Base-by-base conservation (phyloP, 2,329 filamentous ascomycete species). In the Aureobasidium sp. region DNA sequence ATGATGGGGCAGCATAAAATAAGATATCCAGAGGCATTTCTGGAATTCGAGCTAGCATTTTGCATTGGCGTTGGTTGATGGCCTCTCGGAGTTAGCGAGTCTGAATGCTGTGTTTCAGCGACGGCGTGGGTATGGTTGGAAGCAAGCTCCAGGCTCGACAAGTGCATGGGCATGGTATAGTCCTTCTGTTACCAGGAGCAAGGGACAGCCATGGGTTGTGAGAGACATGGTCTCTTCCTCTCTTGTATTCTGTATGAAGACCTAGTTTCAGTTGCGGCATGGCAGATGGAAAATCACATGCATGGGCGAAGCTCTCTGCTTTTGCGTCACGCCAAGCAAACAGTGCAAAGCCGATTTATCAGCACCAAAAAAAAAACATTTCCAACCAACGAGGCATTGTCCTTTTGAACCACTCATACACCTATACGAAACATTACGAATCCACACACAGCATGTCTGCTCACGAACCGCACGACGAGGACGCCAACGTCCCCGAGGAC, bases 401-500 rank as follows among this genome's bases (percentile, higher is more conserved):
- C 20, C 12, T 27, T 57, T 37, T 37, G 5, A 44, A n/a, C 12
- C 27, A 15, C 14, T 45, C 20, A 42, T 37, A 58, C 31, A 29
- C 42, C n/a, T 31, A 15, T 15, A 47, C 42, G 41, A 37, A 22
- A n/a, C 25, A 39, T 27, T n/a, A 49, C 45, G 31, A 39, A 51
- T 5, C 1, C 36, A 34, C 15, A 47, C 8, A 41, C 41, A 59
- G 7, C 15, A 63, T 63, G 62, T 63, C 62, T 31, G 53, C 62
- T 6, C 58, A 64, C 39, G 62, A 64, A 47, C 55, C 51, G 7
- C 60, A 61, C 20, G 45, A 60, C 12, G 37, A 64, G 29, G 63
- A 64, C 36, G 48, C 55, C 27, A 52, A 63, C 20, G 57, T 61
- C 29, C 60, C 48, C 59, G 81, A 85, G 62, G 83, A 86, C 65